Evolutionary conservation across 2,329 filamentous ascomycete genomes (phyloP).

Genomic region (Epichloe amarillans): DNA sequence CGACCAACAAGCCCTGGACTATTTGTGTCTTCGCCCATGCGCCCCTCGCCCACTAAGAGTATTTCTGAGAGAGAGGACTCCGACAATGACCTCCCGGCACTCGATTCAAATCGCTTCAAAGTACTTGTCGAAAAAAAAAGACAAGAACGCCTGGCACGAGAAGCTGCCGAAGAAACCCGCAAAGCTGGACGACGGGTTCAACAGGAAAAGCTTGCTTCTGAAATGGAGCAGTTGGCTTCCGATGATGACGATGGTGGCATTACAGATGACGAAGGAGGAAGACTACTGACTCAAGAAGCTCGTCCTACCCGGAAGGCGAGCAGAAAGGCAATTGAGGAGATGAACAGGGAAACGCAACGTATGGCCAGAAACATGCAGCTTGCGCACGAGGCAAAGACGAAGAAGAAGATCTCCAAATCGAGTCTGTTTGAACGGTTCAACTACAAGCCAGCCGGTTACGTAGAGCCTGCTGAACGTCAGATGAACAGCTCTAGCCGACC

Average conservation of each 20-base stretch:
- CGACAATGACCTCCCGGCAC: conserved; percentile 33
- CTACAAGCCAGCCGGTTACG: conserved; percentile 36
- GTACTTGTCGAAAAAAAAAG: conserved; percentile 61
- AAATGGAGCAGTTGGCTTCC: conserved; percentile 21
- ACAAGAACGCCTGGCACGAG: conserved; percentile 53
- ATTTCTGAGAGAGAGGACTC: conserved; percentile 24
- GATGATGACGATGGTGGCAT: conserved; percentile 36
- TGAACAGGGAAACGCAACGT: conserved; percentile 87
- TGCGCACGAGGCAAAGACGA: conserved; percentile 76
- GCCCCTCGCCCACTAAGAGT: conserved; percentile 18
- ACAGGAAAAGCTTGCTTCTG: conserved; percentile 21
- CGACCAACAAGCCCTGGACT: conserved; percentile 30
- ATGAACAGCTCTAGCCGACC: conserved; percentile 42
- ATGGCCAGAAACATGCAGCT: conserved; percentile 84
- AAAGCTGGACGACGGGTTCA: conserved; percentile 28
- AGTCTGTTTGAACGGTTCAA: conserved; percentile 78
- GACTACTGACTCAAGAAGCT: conserved; percentile 52
- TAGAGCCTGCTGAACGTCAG: not conserved
- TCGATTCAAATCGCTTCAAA: conserved; percentile 48
- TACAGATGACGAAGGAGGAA: conserved; percentile 49
- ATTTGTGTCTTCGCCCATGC: conserved; percentile 41
- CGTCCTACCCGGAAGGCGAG: conserved; percentile 73
- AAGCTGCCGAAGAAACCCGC: conserved; percentile 43
- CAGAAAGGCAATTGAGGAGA: conserved; percentile 89
- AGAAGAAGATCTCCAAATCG: conserved; percentile 77